A percentile compares a stretch with the other conserved stretches of the same genome.
Evolutionary conservation across 305 asterid species (phyloP).

Genomic region (Ruellia speciosa): DNA sequence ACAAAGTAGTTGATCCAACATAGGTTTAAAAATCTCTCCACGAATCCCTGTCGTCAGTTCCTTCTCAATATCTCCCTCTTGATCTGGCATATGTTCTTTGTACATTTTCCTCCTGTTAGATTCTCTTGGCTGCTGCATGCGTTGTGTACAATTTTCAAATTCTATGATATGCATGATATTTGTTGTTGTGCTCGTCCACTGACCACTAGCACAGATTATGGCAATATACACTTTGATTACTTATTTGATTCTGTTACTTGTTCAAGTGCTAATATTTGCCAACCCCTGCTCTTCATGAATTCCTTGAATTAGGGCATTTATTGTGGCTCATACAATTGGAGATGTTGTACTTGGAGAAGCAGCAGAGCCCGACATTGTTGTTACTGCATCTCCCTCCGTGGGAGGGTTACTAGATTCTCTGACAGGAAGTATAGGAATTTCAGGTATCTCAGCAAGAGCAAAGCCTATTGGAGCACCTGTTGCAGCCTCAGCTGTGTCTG

Average conservation of each 20-base stretch:
- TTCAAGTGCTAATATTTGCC: neutral
- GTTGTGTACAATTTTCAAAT: neutral
- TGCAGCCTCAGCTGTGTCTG: constrained; percentile 67
- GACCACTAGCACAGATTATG: neutral
- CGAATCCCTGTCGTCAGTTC: too few relatives aligned
- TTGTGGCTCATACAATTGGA: constrained; percentile 73
- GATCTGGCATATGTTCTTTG: too few relatives aligned
- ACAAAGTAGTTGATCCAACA: too few relatives aligned
- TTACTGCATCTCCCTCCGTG: constrained; percentile 68
- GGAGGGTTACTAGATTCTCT: constrained; percentile 95
- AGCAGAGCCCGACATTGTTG: constrained; percentile 85
- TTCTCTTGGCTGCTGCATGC: neutral
- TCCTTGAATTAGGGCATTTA: constrained; percentile 51
- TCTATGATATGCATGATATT: neutral
- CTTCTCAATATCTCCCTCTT: too few relatives aligned
- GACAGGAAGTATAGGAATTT: constrained; percentile 88
- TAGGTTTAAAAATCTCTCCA: too few relatives aligned
- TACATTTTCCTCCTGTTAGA: too few relatives aligned
- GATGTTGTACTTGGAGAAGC: constrained; percentile 71
- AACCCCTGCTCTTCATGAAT: constrained; percentile 14
- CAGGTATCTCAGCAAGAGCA: constrained; percentile 72
- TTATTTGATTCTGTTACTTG: constrained; percentile 9
- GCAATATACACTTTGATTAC: neutral
- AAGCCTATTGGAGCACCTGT: constrained; percentile 79
- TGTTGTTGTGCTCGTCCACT: neutral